These are phyloP conservation scores for Boletales sp. DNA, from an alignment of 768 basidiomycete species.

Conservation along the genomic window DNA sequence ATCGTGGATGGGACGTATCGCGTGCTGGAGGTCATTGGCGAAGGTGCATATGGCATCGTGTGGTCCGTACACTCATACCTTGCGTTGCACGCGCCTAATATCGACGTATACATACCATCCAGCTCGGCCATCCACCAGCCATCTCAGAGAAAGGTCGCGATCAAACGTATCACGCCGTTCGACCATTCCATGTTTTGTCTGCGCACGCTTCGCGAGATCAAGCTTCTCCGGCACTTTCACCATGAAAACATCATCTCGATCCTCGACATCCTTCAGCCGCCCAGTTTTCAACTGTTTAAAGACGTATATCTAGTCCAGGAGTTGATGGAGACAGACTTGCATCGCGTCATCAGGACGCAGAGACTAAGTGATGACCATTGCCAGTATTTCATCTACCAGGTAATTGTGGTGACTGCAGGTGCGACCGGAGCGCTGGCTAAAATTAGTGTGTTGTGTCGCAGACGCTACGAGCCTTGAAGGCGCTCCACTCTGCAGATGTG, in stretches of 20 bases:
- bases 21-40: slow-evolving; percentile 83
- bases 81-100: not conserved
- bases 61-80: slow-evolving; percentile 37
- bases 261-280: slow-evolving; percentile 87
- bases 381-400: slow-evolving; percentile 98
- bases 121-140: slow-evolving; percentile 77
- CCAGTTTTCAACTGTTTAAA: slow-evolving; percentile 70
- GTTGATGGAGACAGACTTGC: slow-evolving; percentile 90
- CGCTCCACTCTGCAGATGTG: slow-evolving; percentile 91
- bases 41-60: slow-evolving; percentile 94
- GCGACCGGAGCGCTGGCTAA: not conserved
- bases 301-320: slow-evolving; percentile 81
- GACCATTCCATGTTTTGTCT: slow-evolving; percentile 94
- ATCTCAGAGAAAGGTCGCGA: slow-evolving; percentile 83
- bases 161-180: slow-evolving; percentile 94
- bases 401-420: slow-evolving; percentile 25
- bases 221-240: slow-evolving; percentile 84
- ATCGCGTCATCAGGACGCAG: slow-evolving; percentile 95
- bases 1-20: slow-evolving; percentile 57
- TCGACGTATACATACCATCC: slow-evolving; percentile 7
- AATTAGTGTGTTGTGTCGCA: slow-evolving; percentile 23
- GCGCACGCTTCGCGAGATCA: slow-evolving; percentile 82
- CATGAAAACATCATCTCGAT: slow-evolving; percentile 93
- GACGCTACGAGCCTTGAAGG: slow-evolving; percentile 91
- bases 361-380: slow-evolving; percentile 91